Evolutionary conservation across 345 rosid species (phyloP).

Genomic region (Eucalyptus decipiens): DNA sequence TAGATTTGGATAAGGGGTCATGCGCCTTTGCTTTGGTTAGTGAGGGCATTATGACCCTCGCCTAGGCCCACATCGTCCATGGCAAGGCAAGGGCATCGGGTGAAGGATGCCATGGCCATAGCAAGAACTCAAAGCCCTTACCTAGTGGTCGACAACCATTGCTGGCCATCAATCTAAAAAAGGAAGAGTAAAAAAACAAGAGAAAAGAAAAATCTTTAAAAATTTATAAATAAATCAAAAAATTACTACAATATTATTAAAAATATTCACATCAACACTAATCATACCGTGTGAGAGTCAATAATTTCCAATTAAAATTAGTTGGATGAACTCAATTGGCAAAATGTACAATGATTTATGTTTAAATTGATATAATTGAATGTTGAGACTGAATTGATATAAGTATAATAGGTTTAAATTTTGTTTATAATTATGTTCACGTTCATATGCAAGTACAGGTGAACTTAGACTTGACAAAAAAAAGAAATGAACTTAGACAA

Average conservation of each 20-base stretch:
- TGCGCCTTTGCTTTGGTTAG: background rate
- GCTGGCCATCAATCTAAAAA: background rate
- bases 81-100: fast-evolving
- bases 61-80: background rate
- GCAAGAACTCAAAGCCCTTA: background rate
- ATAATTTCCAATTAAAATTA: too few relatives aligned
- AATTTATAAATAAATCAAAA: fast-evolving
- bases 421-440: too few relatives aligned
- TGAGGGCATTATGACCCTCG: background rate
- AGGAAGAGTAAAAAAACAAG: too few relatives aligned
- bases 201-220: too few relatives aligned
- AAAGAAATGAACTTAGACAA: too few relatives aligned
- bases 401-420: too few relatives aligned
- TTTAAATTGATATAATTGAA: background rate
- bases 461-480: too few relatives aligned
- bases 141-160: fast-evolving
- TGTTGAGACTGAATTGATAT: too few relatives aligned
- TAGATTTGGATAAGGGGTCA: background rate
- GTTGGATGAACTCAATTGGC: too few relatives aligned
- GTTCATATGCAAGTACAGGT: background rate
- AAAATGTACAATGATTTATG: too few relatives aligned
- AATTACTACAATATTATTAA: too few relatives aligned
- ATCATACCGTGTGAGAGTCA: fast-evolving
- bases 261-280: too few relatives aligned
- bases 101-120: background rate